phyloP scores from a whole-genome alignment of 225 moss, liverwort and hornwort species.

The Straminergon stramineum region DNA sequence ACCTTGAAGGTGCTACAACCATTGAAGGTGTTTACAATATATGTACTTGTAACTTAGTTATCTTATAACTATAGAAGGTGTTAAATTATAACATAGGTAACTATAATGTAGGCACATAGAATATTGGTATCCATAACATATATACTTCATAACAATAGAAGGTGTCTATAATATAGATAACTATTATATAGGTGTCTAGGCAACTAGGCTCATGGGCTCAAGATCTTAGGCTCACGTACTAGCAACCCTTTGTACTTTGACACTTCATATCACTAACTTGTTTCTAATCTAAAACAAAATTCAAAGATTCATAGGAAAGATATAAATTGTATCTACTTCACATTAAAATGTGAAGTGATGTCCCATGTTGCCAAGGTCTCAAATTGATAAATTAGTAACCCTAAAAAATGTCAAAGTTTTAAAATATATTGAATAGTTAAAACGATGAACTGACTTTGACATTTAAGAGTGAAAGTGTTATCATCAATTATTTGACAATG shows the following conservation, averaged over 20 bases:
- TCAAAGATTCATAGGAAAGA: neutral
- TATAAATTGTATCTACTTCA: neutral
- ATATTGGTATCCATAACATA: no score
- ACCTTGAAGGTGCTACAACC: no score
- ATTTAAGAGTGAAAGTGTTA: neutral
- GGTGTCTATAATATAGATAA: no score
- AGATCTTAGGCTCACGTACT: no score
- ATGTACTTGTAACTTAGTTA: no score
- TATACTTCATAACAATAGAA: no score
- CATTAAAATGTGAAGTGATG: neutral
- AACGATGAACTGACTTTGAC: rapidly evolving
- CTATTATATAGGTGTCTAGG: no score
- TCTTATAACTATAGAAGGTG: no score
- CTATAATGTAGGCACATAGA: no score
- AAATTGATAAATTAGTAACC: neutral
- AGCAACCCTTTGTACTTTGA: neutral
- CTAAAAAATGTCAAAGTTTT: rapidly evolving
- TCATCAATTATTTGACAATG: neutral
- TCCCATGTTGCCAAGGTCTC: neutral
- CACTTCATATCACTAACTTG: neutral
- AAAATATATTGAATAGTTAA: neutral
- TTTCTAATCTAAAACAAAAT: neutral
- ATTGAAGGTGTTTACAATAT: no score
- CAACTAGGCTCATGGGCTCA: no score
- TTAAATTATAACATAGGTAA: no score